phyloP scores from a whole-genome alignment of 2,329 filamentous ascomycete genomes.

The Aspergillus pseudoterreus region DNA sequence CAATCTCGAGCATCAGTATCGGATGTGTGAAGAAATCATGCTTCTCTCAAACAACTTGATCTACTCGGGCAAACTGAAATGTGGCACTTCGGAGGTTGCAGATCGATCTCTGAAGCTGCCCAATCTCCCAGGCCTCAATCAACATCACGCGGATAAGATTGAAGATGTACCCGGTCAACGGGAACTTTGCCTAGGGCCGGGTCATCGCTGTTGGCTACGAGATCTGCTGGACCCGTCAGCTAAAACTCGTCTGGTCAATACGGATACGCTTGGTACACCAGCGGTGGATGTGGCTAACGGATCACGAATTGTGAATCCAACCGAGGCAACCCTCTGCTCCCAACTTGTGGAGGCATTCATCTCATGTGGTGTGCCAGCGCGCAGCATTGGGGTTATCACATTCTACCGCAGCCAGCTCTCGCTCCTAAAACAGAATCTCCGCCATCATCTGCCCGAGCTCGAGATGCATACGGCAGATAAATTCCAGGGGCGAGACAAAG shows the following conservation, averaged over 20 bases:
- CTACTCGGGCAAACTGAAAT: constrained; percentile 85
- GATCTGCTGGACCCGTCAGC: constrained; percentile 65
- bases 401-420: constrained; percentile 93
- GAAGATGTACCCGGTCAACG: constrained; percentile 18
- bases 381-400: constrained; percentile 89
- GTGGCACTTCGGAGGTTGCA: constrained; percentile 75
- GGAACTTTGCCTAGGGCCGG: constrained; percentile 55
- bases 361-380: constrained; percentile 66
- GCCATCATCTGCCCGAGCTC: constrained; percentile 57
- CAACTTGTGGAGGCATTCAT: constrained; percentile 80
- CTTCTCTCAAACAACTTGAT: constrained; percentile 87
- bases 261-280: constrained; percentile 64
- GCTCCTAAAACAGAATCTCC: constrained; percentile 70
- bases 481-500: constrained; percentile 95
- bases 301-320: constrained; percentile 80
- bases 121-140: constrained; percentile 57
- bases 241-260: constrained; percentile 86
- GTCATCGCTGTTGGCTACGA: constrained; percentile 68
- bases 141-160: constrained; percentile 49
- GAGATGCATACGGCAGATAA: constrained; percentile 97
- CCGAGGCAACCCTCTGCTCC: constrained; percentile 73
- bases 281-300: constrained; percentile 66
- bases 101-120: constrained; percentile 65
- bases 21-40: constrained; percentile 98
- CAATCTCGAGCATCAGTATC: constrained; percentile 91